Base-by-base conservation (phyloP, 805 yeast genomes). In the Kodamaea leandrae region DNA sequence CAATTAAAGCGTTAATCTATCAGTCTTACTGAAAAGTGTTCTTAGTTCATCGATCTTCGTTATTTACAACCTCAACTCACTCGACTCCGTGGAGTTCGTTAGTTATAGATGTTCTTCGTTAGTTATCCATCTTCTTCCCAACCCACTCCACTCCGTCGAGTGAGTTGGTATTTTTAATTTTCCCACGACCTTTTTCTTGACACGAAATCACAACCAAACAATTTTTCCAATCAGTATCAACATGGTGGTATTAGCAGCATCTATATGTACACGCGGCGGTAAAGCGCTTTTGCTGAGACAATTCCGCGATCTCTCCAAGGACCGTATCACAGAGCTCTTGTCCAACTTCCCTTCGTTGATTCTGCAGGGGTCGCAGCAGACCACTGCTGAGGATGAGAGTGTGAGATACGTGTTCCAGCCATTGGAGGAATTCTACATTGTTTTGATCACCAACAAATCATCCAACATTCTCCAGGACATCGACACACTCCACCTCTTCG, bases 381-480 rank as follows among this genome's bases (percentile, higher is more conserved):
- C 90, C 62, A 85, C 95, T 8, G 93, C 88, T 23, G 99, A 93
- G 63, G 95, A 86, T 58, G 95, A 85, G 39, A 80, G 80, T 51
- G 93, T 87, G 28, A 81, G 99, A 63, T 93, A 87, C 59, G 93
- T 93, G 39, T 93, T 88, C 65, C 96, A 89, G 64, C 97, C 99
- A 36, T 76, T 93, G 59, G 99, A 93, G 60, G 96, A 89, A 51
- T 80, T 87, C 43, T 91, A 87, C 63, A 83, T 93, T 56, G 90
- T 95, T 32, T 70, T 93, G 53, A 83, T 93, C 59, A 91, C 98
- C 43, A 91, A 89, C 66, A 80, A 86, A 49, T 86, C 83, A 52
- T 86, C 96, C 21, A 93, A 93, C 60, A 91, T 93, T 47, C 71
- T 93, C 53, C 96, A 90, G 66, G 99, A 93, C 63, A 85, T 93